Evolutionary conservation across 441 rosid species (phyloP), one percentile per base, ranked within the genome.

Genomic region (Erodium moschatum): DNA sequence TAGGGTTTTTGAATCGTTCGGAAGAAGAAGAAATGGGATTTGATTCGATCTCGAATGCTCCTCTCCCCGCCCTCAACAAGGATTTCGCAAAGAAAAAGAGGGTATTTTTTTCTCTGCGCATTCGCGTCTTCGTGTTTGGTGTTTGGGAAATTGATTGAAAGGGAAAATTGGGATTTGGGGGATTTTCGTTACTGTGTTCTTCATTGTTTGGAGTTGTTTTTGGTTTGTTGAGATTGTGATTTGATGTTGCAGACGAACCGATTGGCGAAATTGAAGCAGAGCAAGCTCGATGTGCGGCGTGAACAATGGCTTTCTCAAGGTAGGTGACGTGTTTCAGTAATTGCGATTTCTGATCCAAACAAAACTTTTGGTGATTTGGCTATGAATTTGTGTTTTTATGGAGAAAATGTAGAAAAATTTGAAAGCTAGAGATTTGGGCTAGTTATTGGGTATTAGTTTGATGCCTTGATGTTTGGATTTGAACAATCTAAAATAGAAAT

Each of bases 271-370:
- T 64, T 80, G 75, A 81, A 81, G 76, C 82, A 80, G 78, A 73
- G 63, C 76, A 84, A 81, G 81, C 85, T 80, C 61, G 84, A 79
- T 73, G 81, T 76, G 68, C 81, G 87, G 64, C 87, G 85, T 20
- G 85, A 84, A 67, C 84, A 84, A 75, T 84, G 85, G 87, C 82
- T 81, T 58, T 84, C 87, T 38, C 87, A 78, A 66, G 79, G 79
- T 79, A 44, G n/a, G 18, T n/a, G 29, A 56, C 11, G 56, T 1
- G 18, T 48, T 48, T 35, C 40, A 0, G 9, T 35, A 35, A 35
- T 35, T 35, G 40, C 0, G 40, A 5, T 35, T 35, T 5, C 8
- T 35, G 9, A 35, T 35, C 40, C 40, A 35, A 35, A 5, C 8
- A 35, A 35, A 18, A 18, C 61, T 5, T 7, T 66, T 66, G 50